Evolutionary conservation across 2,329 filamentous ascomycete genomes (phyloP).

Genomic region (Stachybotrys chartarum): DNA sequence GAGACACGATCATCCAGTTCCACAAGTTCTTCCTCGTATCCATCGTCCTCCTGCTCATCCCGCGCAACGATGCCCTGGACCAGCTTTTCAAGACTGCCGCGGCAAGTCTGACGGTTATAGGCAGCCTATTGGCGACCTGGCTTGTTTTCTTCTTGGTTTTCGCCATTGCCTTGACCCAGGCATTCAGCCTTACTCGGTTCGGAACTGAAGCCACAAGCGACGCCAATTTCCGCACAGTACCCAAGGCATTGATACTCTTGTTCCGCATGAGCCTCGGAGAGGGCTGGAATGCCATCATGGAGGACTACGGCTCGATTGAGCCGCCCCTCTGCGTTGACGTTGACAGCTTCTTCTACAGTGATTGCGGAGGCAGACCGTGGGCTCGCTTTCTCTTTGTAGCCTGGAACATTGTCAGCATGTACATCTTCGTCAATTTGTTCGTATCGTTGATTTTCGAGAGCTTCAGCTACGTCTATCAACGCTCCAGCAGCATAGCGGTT

Average conservation of each 20-base stretch:
- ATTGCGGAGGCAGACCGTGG: constrained; percentile 89
- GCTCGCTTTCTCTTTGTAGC: constrained; percentile 83
- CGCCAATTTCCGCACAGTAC: constrained; percentile 87
- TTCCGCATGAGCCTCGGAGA: constrained; percentile 93
- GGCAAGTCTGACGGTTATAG: constrained; percentile 82
- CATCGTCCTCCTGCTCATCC: constrained; percentile 83
- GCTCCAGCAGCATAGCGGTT: constrained; percentile 83
- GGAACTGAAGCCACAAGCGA: constrained; percentile 65
- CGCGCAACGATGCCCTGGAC: constrained; percentile 92
- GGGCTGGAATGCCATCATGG: constrained; percentile 96
- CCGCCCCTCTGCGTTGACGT: constrained; percentile 74
- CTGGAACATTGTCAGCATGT: constrained; percentile 99
- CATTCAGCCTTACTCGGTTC: constrained; percentile 91
- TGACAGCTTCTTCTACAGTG: constrained; percentile 71
- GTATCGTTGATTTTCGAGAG: constrained; percentile 98
- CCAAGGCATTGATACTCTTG: constrained; percentile 85
- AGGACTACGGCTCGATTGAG: constrained; percentile 78
- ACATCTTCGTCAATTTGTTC: constrained; percentile 97
- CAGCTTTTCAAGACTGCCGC: constrained; percentile 98
- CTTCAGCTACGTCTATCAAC: constrained; percentile 98
- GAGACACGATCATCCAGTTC: constrained; percentile 65
- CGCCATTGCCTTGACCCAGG: constrained; percentile 91
- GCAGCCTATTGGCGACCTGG: constrained; percentile 92
- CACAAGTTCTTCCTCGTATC: constrained; percentile 94
- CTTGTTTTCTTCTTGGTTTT: constrained; percentile 94